A percentile compares a stretch with the other conserved stretches of the same genome.
Evolutionary conservation across 225 moss, liverwort and hornwort genomes (phyloP).

Genomic region (Pseudisothecium myosuroides): DNA sequence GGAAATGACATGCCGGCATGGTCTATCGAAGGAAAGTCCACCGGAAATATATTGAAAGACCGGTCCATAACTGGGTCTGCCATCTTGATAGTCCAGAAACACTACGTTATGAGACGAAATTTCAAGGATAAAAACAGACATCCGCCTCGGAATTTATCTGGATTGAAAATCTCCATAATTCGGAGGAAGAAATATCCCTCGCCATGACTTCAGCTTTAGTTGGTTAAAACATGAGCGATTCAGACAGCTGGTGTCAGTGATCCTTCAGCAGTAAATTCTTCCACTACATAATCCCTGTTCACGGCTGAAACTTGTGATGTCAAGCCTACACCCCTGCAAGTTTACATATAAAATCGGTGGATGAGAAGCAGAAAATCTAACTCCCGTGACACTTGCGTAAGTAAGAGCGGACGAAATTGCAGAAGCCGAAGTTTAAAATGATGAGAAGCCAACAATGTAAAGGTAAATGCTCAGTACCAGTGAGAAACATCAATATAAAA

Average conservation of each 20-base stretch:
- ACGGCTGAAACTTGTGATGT: background rate
- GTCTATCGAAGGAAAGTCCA: slow-evolving; percentile 40
- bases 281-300: background rate
- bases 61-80: background rate
- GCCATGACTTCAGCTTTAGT: background rate
- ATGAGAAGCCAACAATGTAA: background rate
- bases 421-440: background rate
- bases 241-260: background rate
- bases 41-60: slow-evolving; percentile 75
- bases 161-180: background rate
- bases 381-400: background rate
- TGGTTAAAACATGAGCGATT: background rate
- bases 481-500: background rate
- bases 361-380: background rate
- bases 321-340: background rate
- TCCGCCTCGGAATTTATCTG: background rate
- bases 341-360: background rate
- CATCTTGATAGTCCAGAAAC: slow-evolving; percentile 5
- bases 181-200: background rate
- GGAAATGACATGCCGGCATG: slow-evolving; percentile 81
- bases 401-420: background rate
- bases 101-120: background rate
- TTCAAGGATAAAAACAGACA: background rate
- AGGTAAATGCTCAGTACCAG: background rate
- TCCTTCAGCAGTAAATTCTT: background rate